Base-by-base conservation (phyloP, 345 rosid species). In the Noccaea caerulescens region DNA sequence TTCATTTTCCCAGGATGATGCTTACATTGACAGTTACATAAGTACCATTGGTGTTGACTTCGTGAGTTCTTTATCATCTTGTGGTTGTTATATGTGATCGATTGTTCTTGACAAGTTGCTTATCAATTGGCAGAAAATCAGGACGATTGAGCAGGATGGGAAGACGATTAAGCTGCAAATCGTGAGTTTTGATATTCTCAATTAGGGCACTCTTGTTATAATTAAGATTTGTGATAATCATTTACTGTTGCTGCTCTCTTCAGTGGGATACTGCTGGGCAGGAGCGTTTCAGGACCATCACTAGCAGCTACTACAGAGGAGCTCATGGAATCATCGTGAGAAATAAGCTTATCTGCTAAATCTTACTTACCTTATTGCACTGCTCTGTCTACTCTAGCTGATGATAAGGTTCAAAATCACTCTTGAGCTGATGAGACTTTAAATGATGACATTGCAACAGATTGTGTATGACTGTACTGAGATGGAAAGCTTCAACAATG, bases 201-300 rank as follows among this genome's bases (percentile, higher is more conserved):
- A n/a, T 67, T 16, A 46, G 6, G 3, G 38, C 4, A 39, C 23
- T 20, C 23, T 12, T 52, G 39, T 11, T 3, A 0, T 0, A 16
- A 16, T 16, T 20, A 0, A 18, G 20, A 20, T 20, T 0, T 20
- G 23, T 55, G 6, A 34, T 16, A 16, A 16, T 16, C 2, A n/a
- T 12, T 62, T 53, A 23, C 8, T 64, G 30, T 38, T 72, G 27
- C 37, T 72, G 41, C 8, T 59, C 37, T 73, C 51, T 83, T 63
- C 53, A 90, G 94, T 88, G 94, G 97, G 97, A 90, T 77, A 90
- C 94, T 71, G 97, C 94, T 58, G 97, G 97, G 45, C 94, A 90
- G 66, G 97, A 90, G 79, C 88, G 97, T 33, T 90, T 90, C 82
- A 80, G 97, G 80, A 90, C 94, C 33, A 90, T 90, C 79, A 90